Evolutionary conservation across 352 stramenopile genomes (phyloP).

Genomic region (Globisporangium orthogonon): DNA sequence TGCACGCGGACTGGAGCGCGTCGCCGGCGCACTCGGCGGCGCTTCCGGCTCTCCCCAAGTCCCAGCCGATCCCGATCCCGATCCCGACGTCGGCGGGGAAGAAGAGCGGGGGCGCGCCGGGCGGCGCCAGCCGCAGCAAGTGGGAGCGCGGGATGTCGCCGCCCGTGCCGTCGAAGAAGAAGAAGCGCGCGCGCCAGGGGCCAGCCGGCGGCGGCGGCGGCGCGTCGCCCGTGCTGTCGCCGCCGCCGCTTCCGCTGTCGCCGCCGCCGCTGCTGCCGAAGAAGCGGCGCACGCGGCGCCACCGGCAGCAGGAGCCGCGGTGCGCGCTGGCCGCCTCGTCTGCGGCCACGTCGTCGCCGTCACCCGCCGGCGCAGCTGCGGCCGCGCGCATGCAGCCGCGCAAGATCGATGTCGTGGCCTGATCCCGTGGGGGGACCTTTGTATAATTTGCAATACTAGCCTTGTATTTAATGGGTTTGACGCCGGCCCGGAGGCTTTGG

Average conservation of each 20-base stretch:
- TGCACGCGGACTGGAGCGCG: conserved; percentile 13
- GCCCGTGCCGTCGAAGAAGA: conserved; percentile 41
- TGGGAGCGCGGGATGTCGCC: conserved; percentile 29
- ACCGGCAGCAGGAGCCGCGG: conserved; percentile 22
- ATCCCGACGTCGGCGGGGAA: conserved; percentile 12
- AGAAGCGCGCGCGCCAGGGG: conserved; percentile 49
- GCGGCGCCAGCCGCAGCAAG: conserved; percentile 14
- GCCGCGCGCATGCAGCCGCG: not conserved
- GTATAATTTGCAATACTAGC: not conserved
- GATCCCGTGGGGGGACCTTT: not conserved
- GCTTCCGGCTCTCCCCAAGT: not conserved
- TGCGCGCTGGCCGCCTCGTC: conserved; percentile 18
- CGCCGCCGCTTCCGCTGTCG: conserved; percentile 13
- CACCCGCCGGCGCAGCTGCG: not conserved
- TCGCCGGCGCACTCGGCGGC: not conserved
- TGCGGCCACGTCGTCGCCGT: conserved; percentile 12
- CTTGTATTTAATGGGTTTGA: conserved; percentile 1
- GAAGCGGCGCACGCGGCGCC: conserved; percentile 26
- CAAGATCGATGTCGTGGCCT: conserved; percentile 11
- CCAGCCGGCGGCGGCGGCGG: conserved; percentile 17
- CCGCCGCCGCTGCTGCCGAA: conserved; percentile 23
- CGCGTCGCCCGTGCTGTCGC: conserved; percentile 15
- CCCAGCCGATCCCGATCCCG: conserved; percentile 2
- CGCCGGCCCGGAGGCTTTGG: too few species aligned
- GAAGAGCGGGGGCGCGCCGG: conserved; percentile 9